A percentile compares a stretch with the other conserved stretches of the same genome.
Evolutionary conservation across 1,284 basidiomycete genomes (phyloP).

Genomic region (Cryptococcus maquisensis): DNA sequence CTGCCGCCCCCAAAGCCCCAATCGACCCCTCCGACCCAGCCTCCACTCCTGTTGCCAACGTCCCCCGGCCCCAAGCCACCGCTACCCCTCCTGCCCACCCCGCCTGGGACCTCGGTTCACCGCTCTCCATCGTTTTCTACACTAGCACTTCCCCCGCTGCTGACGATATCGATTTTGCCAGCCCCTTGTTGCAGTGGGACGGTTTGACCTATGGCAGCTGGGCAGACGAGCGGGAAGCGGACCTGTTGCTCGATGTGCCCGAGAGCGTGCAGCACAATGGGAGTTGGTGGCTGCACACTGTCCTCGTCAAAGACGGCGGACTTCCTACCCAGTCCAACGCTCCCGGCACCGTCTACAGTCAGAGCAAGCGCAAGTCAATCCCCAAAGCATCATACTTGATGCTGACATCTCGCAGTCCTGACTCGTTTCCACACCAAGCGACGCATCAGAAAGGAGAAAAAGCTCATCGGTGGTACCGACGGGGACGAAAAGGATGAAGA

Average conservation of each 20-base stretch:
- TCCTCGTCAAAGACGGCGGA: slow-evolving; percentile 67
- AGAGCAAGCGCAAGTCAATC: slow-evolving; percentile 66
- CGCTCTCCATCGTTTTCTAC: slow-evolving; percentile 63
- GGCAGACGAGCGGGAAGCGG: slow-evolving; percentile 62
- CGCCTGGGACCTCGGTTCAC: slow-evolving; percentile 48
- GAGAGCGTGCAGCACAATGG: slow-evolving; percentile 70
- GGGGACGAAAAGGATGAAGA: slow-evolving; percentile 26
- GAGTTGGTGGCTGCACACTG: slow-evolving; percentile 70
- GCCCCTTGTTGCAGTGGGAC: slow-evolving; percentile 57
- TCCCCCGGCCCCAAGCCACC: background rate
- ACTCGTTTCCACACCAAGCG: slow-evolving; percentile 73
- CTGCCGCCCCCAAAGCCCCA: slow-evolving; percentile 6
- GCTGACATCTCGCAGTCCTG: slow-evolving; percentile 57
- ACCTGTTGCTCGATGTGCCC: slow-evolving; percentile 69
- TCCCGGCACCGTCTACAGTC: slow-evolving; percentile 63
- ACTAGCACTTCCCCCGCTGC: slow-evolving; percentile 52
- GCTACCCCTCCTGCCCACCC: slow-evolving; percentile 24
- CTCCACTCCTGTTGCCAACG: slow-evolving; percentile 4
- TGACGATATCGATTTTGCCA: slow-evolving; percentile 52
- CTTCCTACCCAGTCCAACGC: slow-evolving; percentile 58
- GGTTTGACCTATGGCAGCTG: slow-evolving; percentile 79
- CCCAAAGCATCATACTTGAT: slow-evolving; percentile 5
- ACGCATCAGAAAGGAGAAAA: slow-evolving; percentile 76
- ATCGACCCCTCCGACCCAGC: slow-evolving; percentile 5
- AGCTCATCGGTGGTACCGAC: slow-evolving; percentile 60